A percentile compares a stretch with the other conserved stretches of the same genome.
Conservation (phyloP, 257 asterid species). For the Solanum clarkiae region DNA sequence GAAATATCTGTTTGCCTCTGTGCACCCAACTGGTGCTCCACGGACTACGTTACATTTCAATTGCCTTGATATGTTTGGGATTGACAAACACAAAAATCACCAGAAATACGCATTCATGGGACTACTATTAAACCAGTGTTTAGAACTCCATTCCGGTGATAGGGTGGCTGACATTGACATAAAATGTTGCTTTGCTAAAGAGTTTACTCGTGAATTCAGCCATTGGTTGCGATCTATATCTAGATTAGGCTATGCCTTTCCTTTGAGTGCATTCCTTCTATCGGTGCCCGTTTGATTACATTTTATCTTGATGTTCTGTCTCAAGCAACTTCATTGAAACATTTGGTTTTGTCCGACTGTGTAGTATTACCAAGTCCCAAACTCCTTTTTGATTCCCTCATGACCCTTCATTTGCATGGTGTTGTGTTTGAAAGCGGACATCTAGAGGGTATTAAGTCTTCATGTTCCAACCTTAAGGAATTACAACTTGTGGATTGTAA, state of each 20-base stretch:
- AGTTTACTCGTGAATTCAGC: not conserved
- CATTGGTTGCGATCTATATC: not conserved
- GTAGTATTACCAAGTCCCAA: not conserved
- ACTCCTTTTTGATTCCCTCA: not conserved
- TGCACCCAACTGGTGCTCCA: not conserved
- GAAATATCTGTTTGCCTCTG: too few relatives aligned
- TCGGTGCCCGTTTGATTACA: too few relatives aligned
- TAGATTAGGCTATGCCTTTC: not conserved
- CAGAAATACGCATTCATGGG: too few relatives aligned
- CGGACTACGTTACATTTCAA: too few relatives aligned
- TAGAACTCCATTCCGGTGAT: not conserved
- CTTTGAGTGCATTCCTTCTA: not conserved
- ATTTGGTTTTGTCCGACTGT: not conserved
- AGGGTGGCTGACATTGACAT: not conserved
- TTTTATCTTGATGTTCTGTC: not conserved
- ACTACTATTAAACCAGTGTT: not conserved
- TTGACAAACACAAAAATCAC: too few relatives aligned
- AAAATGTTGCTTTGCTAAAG: not conserved
- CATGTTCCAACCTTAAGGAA: not conserved
- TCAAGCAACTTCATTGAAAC: not conserved
- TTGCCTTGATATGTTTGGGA: too few relatives aligned
- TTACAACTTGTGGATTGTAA: not conserved
- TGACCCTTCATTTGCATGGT: not conserved
- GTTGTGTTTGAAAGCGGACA: not conserved
- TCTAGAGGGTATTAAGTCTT: not conserved